Evolutionary conservation across 1,284 basidiomycete species (phyloP).

Genomic region (Microbotryomycetes sp.): DNA sequence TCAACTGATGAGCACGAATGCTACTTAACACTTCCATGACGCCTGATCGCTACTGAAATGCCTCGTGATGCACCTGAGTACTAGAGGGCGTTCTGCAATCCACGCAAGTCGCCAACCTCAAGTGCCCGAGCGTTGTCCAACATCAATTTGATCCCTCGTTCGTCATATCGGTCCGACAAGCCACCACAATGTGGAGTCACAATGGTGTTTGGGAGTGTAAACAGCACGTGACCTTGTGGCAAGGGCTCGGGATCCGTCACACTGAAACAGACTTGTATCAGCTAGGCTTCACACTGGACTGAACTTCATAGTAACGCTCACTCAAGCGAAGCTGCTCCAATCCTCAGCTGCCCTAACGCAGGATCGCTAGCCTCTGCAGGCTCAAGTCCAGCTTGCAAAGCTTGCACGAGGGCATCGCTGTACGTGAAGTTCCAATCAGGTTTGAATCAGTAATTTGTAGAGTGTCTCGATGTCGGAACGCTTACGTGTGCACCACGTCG

Average conservation of each 20-base stretch:
- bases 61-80: too few relatives aligned
- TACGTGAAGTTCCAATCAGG: too few relatives aligned
- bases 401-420: slow-evolving; percentile 29
- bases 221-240: slow-evolving; percentile 31
- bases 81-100: too few relatives aligned
- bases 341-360: not conserved
- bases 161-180: slow-evolving; percentile 26
- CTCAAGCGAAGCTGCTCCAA: slow-evolving; percentile 1
- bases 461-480: too few relatives aligned
- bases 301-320: not conserved
- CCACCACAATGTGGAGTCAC: slow-evolving; percentile 38
- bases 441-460: too few relatives aligned
- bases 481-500: not conserved
- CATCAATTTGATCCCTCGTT: slow-evolving; percentile 31
- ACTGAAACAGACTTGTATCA: too few relatives aligned
- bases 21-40: too few relatives aligned
- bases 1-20: too few relatives aligned
- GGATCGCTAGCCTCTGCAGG: slow-evolving; percentile 6
- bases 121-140: too few relatives aligned
- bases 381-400: slow-evolving; percentile 20
- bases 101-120: too few relatives aligned
- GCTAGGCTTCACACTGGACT: too few relatives aligned
- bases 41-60: too few relatives aligned
- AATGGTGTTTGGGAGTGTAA: slow-evolving; percentile 33
- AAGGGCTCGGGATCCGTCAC: slow-evolving; percentile 40